Conservation (phyloP, 371 early-diverging fungal species). For the Blastocladiella emersonii region DNA sequence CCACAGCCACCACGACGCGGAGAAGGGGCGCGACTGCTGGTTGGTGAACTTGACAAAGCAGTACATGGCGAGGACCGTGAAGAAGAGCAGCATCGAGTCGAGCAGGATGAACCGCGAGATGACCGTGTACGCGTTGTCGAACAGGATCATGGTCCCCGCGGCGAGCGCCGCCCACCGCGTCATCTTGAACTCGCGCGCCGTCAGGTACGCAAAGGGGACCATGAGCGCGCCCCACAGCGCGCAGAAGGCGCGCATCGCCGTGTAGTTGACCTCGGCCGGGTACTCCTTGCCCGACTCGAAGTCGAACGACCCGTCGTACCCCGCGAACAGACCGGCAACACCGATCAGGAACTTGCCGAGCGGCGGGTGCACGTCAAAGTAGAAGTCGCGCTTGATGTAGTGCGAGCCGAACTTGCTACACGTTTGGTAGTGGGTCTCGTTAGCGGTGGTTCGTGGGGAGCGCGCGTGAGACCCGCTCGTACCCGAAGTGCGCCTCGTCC, state of each 20-base stretch:
- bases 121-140: slow-evolving; percentile 70
- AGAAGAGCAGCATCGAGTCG: slow-evolving; percentile 93
- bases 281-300: slow-evolving; percentile 82
- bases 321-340: slow-evolving; percentile 74
- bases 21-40: slow-evolving; percentile 54
- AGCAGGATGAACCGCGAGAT: slow-evolving; percentile 94
- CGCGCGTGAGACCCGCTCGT: slow-evolving; percentile 13
- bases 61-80: slow-evolving; percentile 73
- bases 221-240: slow-evolving; percentile 85
- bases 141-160: slow-evolving; percentile 61
- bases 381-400: slow-evolving; percentile 85
- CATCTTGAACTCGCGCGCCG: slow-evolving; percentile 62
- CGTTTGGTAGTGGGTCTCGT: too few species aligned
- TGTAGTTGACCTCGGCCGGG: slow-evolving; percentile 74
- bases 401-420: slow-evolving; percentile 75
- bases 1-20: slow-evolving; percentile 76
- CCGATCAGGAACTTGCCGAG: slow-evolving; percentile 97
- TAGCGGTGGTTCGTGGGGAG: too few species aligned
- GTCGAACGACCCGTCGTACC: slow-evolving; percentile 77
- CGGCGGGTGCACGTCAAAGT: slow-evolving; percentile 99
- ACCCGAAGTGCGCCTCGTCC: slow-evolving; percentile 83
- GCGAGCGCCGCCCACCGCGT: slow-evolving; percentile 48
- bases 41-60: slow-evolving; percentile 60
- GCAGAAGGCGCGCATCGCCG: slow-evolving; percentile 81
- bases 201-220: slow-evolving; percentile 88